Base-by-base conservation (phyloP, 1,139 yeast species). In the Maudiozyma humilis region DNA sequence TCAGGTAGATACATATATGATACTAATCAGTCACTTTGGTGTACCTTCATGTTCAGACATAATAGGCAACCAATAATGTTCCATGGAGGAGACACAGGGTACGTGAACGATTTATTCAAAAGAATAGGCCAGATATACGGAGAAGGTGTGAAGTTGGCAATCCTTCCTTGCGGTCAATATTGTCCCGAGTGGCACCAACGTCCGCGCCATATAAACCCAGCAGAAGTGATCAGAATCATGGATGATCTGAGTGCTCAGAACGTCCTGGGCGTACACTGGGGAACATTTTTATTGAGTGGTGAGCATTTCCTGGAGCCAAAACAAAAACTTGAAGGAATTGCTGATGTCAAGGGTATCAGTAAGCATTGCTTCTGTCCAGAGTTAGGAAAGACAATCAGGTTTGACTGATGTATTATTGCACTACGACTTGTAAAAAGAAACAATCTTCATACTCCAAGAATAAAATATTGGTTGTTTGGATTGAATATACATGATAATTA, bases 41-140 rank as follows among this genome's bases (percentile, higher is more conserved):
- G 95, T 53, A 86, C 96, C 0, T 89, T 81, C 57, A 60, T 89
- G 49, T 62, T 89, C 10, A 68, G 78, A 43, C 74, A 78, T 46
- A 75, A 84, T 52, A 82, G 79, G 0, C 70, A 76, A 53, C 84
- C 95, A 0, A 60, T 87, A 1, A 67, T 88, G 38, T 89, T 80
- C 68, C 97, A 89, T 62, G 95, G 93, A 3, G 97, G 97, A 8
- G 97, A 89, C 58, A 87, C 96, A 0, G 97, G 97, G 0, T 89
- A 86, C 61, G 80, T 82, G 38, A 60, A 72, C 36, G 94, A 79
- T 38, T 64, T 89, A 42, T 89, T 84, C 63, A 67, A 69, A 15
- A 70, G 78, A 15, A 82, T 89, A 34, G 78, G 82, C 2, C 64
- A 71, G 36, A 74, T 70, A 14, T 80, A 73, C 59, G 94, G 95